Conservation (phyloP, 176 grass and related monocot species). For the Aegilops bicornis region DNA sequence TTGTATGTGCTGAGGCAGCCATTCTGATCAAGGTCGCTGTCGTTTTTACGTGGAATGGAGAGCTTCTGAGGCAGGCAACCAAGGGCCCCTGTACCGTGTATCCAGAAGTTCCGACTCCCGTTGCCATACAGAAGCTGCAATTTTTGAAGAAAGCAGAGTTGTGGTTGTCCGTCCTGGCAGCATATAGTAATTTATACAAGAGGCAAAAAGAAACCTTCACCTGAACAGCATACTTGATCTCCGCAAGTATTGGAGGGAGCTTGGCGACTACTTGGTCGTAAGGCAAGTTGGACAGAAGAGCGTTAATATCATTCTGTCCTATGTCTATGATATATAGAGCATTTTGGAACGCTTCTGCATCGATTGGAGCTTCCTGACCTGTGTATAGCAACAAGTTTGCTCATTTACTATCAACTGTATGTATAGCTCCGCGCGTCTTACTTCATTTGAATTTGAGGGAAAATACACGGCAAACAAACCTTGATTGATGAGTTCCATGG, state of each 20-base stretch:
- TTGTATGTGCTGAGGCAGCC: conserved; percentile 79
- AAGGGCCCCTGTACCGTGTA: conserved; percentile 67
- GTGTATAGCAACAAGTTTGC: conserved; percentile 10
- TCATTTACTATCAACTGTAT: background rate
- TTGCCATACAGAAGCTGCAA: conserved; percentile 60
- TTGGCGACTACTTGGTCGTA: conserved; percentile 52
- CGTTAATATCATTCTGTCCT: conserved; percentile 79
- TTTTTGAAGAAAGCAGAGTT: background rate
- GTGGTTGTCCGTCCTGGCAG: background rate
- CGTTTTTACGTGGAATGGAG: conserved; percentile 47
- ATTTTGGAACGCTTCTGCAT: conserved; percentile 51
- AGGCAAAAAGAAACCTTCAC: conserved; percentile 8
- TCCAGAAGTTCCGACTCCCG: conserved; percentile 73
- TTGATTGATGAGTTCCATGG: conserved; percentile 60
- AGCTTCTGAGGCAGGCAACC: conserved; percentile 93
- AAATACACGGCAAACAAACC: conserved; percentile 21
- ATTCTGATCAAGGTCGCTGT: conserved; percentile 56
- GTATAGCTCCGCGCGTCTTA: background rate
- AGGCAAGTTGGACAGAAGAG: conserved; percentile 36
- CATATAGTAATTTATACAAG: background rate
- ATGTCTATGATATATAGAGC: conserved; percentile 86
- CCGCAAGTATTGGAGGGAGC: conserved; percentile 51
- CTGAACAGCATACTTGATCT: conserved; percentile 72
- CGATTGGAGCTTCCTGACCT: conserved; percentile 49
- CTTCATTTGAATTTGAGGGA: background rate